These are phyloP conservation scores for Alternaria metachromatica DNA, from an alignment of 2,329 filamentous ascomycete genomes.

Conservation along the genomic window DNA sequence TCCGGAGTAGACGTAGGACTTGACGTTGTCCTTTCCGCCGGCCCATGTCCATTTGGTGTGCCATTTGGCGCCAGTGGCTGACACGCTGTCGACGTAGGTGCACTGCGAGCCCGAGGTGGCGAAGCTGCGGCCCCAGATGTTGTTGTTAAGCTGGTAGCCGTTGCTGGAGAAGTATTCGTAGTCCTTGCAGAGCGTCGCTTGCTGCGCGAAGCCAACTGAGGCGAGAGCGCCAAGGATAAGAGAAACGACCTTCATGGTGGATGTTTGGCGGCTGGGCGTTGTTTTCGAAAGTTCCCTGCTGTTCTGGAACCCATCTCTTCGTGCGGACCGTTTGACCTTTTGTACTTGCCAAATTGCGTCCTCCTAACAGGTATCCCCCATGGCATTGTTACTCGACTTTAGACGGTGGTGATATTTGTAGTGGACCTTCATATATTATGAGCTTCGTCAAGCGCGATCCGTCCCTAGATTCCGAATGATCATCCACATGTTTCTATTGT, in stretches of 20 bases:
- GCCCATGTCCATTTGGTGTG: slow-evolving; percentile 24
- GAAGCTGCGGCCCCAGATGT: slow-evolving; percentile 30
- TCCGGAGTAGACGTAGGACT: slow-evolving; percentile 32
- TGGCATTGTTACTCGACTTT: slow-evolving; percentile 1
- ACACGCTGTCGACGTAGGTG: slow-evolving; percentile 26
- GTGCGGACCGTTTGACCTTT: not conserved
- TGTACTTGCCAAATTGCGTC: not conserved
- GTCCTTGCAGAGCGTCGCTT: slow-evolving; percentile 24
- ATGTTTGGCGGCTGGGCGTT: not conserved
- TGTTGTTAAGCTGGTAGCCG: slow-evolving; percentile 34
- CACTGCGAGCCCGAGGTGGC: slow-evolving; percentile 24
- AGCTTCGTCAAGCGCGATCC: slow-evolving; percentile 5
- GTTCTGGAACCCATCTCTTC: not conserved
- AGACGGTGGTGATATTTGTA: slow-evolving; percentile 5
- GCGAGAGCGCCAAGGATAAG: slow-evolving; percentile 10
- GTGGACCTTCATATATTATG: slow-evolving; percentile 11
- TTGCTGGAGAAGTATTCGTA: slow-evolving; percentile 28
- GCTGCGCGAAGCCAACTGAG: slow-evolving; percentile 4
- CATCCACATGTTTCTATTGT: not conserved
- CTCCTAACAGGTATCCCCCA: not conserved
- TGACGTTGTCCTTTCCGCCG: slow-evolving; percentile 31
- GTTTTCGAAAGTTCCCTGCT: not conserved
- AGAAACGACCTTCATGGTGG: slow-evolving; percentile 11
- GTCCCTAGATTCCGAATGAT: slow-evolving; percentile 14
- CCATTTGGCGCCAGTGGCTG: slow-evolving; percentile 23